Base-by-base conservation (phyloP, 2,329 filamentous ascomycete species). In the Neofusicoccum kwambonambiense region DNA sequence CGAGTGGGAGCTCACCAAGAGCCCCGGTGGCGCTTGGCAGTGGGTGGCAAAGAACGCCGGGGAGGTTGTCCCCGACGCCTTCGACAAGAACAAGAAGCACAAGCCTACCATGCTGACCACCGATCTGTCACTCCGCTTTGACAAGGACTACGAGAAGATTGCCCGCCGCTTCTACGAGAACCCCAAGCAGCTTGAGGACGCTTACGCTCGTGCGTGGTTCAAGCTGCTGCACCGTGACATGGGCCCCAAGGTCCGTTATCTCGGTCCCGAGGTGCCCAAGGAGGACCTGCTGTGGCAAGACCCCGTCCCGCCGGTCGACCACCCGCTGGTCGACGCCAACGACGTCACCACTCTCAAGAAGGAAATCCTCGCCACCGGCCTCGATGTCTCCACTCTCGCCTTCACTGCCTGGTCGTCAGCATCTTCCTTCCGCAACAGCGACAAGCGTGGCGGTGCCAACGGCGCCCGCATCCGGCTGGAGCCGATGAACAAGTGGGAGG, bases 401-500 rank as follows among this genome's bases (percentile, higher is more conserved):
- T 82, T 83, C 58, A 71, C 71, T 65, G 75, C 75, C 37, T 77
- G 75, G 75, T 73, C 74, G 19, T 73, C 75, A 0, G 74, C 74
- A 45, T 74, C 75, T 34, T 72, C 74, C 12, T 76, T 75, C 73
- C 75, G 75, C 67, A 85, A 87, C 70, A 85, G 87, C 70, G 90
- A 93, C 82, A 93, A 93, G 86, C 90, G 90, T 69, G 90, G 90
- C 70, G 90, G 90, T 73, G 90, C 90, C 78, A 93, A 93, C 72
- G 90, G 90, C 71, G 90, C 86, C 13, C 90, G 90, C 70, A 91
- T 93, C 71, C 88, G 89, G 39, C 88, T 93, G 11, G 81, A 84
- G 67, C 90, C 90, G 27, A 88, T 90, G 80, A 87, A 87, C 71
- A 81, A 86, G 76, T 93, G 90, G 90, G 78, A 86, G 72, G 84